Evolutionary conservation across 202 grass and related monocot genomes (phyloP).

Genomic region (Carex arenaria): DNA sequence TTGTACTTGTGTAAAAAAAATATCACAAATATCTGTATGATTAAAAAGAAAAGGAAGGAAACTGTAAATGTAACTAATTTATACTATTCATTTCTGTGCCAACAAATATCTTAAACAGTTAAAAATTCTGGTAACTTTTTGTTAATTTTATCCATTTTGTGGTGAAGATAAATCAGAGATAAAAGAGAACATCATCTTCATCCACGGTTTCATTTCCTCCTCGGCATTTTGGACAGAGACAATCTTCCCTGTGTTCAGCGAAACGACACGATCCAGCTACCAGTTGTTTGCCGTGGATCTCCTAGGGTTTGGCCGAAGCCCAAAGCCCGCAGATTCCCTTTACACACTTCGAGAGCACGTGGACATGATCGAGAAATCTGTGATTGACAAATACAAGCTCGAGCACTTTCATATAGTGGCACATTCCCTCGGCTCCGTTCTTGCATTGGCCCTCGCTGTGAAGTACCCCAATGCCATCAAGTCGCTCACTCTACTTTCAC

Average conservation of each 20-base stretch:
- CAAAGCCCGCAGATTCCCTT: constrained; percentile 82
- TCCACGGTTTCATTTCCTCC: constrained; percentile 98
- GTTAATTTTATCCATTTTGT: not conserved
- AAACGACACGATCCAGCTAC: constrained; percentile 33
- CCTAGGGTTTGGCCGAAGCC: constrained; percentile 91
- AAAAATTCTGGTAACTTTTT: not conserved
- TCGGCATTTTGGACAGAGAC: constrained; percentile 99
- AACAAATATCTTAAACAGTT: not conserved
- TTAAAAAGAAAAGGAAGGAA: no score
- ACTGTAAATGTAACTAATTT: no score
- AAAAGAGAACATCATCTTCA: constrained; percentile 70
- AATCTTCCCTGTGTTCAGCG: constrained; percentile 74
- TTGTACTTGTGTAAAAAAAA: not conserved
- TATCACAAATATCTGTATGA: not conserved
- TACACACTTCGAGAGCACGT: constrained; percentile 96
- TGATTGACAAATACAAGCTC: constrained; percentile 59
- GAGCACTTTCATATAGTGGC: constrained; percentile 75
- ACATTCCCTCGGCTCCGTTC: constrained; percentile 83
- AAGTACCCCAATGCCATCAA: constrained; percentile 67
- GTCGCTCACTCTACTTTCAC: constrained; percentile 82
- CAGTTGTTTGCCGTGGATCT: constrained; percentile 87
- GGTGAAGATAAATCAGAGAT: not conserved
- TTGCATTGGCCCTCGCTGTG: constrained; percentile 81
- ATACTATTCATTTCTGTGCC: not conserved
- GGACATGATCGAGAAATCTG: constrained; percentile 95